A percentile compares a stretch with the other conserved stretches of the same genome.
phyloP scores from a whole-genome alignment of 331 rosid genomes.

The Quercus lobata region DNA sequence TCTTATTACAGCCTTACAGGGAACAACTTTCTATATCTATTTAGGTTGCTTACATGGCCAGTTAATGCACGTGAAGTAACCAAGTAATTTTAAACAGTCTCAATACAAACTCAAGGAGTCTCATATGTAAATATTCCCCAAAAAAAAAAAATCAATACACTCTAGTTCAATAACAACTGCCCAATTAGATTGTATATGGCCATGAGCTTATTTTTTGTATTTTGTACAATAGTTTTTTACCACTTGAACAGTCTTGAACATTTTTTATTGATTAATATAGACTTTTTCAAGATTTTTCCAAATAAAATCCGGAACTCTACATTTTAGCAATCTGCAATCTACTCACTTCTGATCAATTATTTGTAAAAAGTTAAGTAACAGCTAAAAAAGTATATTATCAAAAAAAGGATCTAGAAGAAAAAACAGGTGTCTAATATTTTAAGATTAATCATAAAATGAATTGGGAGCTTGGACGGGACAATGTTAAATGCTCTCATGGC shows the following conservation, averaged over 20 bases:
- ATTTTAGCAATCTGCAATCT: not conserved
- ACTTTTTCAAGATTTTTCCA: not conserved
- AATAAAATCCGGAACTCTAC: not conserved
- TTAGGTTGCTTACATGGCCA: not conserved
- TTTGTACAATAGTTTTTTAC: not conserved
- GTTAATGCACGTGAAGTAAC: not conserved
- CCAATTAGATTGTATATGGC: not conserved
- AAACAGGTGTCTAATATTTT: not conserved
- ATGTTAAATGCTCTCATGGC: not conserved
- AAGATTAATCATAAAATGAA: not conserved
- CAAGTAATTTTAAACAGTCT: not conserved
- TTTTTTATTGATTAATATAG: not conserved
- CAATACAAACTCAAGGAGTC: not conserved
- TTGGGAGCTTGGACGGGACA: not conserved
- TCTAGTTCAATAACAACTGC: not conserved
- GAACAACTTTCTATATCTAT: not conserved
- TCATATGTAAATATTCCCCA: not conserved
- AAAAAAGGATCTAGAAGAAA: not conserved
- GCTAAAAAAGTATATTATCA: not conserved
- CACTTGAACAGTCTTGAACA: not conserved
- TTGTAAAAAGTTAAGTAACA: not conserved
- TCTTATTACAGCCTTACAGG: not conserved
- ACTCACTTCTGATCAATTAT: not conserved
- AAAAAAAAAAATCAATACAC: not conserved
- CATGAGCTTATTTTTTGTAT: not conserved